Percentiles rank a stretch among this genome's conserved stretches.
phyloP scores from a whole-genome alignment of 768 basidiomycete genomes.

The Hygrocybe coccinea region DNA sequence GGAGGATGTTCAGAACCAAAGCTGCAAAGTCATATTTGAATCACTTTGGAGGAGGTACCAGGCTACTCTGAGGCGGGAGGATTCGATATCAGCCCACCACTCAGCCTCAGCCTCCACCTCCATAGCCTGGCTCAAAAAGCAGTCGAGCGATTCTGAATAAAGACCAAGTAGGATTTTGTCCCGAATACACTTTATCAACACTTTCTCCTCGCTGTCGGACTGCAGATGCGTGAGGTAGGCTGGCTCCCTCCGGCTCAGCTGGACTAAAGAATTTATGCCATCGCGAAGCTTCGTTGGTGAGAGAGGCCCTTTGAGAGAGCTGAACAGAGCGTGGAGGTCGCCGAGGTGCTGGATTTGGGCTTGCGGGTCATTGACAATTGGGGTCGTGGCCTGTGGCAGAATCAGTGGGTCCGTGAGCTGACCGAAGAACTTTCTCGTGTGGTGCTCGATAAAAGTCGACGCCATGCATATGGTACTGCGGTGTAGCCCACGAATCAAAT shows the following conservation, averaged over 20 bases:
- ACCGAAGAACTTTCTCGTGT: background rate
- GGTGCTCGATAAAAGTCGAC: background rate
- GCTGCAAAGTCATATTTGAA: background rate
- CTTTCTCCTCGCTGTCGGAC: too few species aligned
- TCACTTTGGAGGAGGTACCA: constrained; percentile 77
- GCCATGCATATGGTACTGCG: too few species aligned
- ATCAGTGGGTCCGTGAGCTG: background rate
- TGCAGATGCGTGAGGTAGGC: background rate
- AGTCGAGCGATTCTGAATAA: constrained; percentile 63
- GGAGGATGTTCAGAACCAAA: constrained; percentile 12
- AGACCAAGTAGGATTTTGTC: constrained; percentile 45
- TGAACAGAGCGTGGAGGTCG: background rate
- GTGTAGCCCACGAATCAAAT: too few species aligned
- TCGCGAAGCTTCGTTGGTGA: background rate
- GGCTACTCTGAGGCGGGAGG: constrained; percentile 50
- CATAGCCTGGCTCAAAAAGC: constrained; percentile 61
- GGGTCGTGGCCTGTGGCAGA: background rate
- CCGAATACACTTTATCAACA: constrained; percentile 15
- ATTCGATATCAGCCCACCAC: constrained; percentile 77
- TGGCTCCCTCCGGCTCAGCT: background rate
- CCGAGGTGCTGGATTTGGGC: too few species aligned
- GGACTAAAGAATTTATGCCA: background rate
- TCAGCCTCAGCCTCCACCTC: constrained; percentile 70
- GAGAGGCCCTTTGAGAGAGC: background rate
- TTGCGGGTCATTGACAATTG: too few species aligned